Evolutionary conservation across 2,329 filamentous ascomycete genomes (phyloP), one percentile per base, ranked within the genome.

Genomic region (Penicillium sclerotigenum): DNA sequence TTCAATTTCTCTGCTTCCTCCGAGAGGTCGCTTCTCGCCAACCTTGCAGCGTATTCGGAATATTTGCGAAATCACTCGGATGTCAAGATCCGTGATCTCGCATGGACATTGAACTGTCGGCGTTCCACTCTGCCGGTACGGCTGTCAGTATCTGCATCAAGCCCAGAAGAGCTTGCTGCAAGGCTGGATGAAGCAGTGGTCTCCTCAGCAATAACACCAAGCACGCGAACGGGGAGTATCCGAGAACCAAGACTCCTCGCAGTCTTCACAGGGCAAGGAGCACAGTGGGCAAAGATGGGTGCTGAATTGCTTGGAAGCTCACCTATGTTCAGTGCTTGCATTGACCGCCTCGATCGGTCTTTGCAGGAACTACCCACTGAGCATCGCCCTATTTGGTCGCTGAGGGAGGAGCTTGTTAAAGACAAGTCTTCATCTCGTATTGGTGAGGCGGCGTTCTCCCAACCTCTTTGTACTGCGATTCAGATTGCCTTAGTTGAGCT

Each of bases 251-350:
- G 54, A 22, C n/a, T 65, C 4, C 51, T 66, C 7, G 63, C 59
- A 0, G 58, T 71, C 0, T 71, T 71, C 38, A 71, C 68, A 16
- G 69, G 70, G 0, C 70, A 72, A 42, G 70, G 69, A 13, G 65
- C 68, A 0, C 70, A 72, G 33, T 71, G 68, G 68, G 55, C 64
- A n/a, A 29, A 40, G 7, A 72, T 72, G 70, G 68, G 67, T 11
- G 54, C 54, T 1, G 59, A 62, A 26, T 36, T 70, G 10, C 34
- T 67, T 1, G 31, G 28, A 1, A 53, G 31, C 14, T 65, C 58
- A 10, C 24, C 42, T 2, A 18, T 60, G 9, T 58, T 56, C 2
- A 28, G 24, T 10, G 47, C 57, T 18, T 65, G 59, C 20, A 60
- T 65, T n/a, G n/a, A 16, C 0, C 29, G 55, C 1, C 56, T 68